Conservation (phyloP, 2,329 filamentous ascomycete genomes). For the Chrysoporthe austroafricana region DNA sequence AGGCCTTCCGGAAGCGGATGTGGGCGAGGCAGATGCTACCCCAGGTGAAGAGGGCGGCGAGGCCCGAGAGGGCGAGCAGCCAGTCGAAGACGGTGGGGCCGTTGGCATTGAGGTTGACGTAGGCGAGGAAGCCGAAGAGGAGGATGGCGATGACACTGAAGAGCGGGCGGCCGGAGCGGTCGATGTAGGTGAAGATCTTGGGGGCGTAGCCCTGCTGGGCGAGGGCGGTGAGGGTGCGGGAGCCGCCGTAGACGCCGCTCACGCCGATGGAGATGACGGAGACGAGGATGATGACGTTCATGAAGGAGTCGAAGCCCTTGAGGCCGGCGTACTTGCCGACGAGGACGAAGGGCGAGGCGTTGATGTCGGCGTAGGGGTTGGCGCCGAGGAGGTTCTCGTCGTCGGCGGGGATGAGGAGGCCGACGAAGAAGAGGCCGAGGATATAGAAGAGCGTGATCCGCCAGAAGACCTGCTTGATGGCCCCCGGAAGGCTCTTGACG, state of each 20-base stretch:
- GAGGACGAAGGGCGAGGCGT: slow-evolving; percentile 61
- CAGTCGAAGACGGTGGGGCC: slow-evolving; percentile 63
- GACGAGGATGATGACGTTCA: slow-evolving; percentile 63
- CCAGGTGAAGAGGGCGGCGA: slow-evolving; percentile 71
- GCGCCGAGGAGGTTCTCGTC: slow-evolving; percentile 52
- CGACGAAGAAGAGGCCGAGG: slow-evolving; percentile 55
- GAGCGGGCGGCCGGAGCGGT: slow-evolving; percentile 60
- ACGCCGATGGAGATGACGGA: slow-evolving; percentile 64
- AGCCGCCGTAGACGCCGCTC: slow-evolving; percentile 62
- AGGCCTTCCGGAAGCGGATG: slow-evolving; percentile 70
- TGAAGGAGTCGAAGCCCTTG: slow-evolving; percentile 56
- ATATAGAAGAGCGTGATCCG: slow-evolving; percentile 61
- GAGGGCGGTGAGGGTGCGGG: slow-evolving; percentile 61
- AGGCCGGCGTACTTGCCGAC: slow-evolving; percentile 59
- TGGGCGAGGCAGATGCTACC: slow-evolving; percentile 70
- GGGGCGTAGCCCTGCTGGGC: slow-evolving; percentile 64
- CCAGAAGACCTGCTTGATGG: slow-evolving; percentile 78
- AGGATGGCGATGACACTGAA: slow-evolving; percentile 53
- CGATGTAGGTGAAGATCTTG: slow-evolving; percentile 58
- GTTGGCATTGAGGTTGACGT: slow-evolving; percentile 47
- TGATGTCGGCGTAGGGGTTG: slow-evolving; percentile 49
- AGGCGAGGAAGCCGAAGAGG: slow-evolving; percentile 55
- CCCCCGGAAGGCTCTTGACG: slow-evolving; percentile 73
- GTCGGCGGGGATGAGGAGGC: slow-evolving; percentile 51
- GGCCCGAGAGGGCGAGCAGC: slow-evolving; percentile 67